These are phyloP conservation scores for Pyricularia grisea DNA, from an alignment of 2,329 filamentous ascomycete genomes.

Conservation along the genomic window DNA sequence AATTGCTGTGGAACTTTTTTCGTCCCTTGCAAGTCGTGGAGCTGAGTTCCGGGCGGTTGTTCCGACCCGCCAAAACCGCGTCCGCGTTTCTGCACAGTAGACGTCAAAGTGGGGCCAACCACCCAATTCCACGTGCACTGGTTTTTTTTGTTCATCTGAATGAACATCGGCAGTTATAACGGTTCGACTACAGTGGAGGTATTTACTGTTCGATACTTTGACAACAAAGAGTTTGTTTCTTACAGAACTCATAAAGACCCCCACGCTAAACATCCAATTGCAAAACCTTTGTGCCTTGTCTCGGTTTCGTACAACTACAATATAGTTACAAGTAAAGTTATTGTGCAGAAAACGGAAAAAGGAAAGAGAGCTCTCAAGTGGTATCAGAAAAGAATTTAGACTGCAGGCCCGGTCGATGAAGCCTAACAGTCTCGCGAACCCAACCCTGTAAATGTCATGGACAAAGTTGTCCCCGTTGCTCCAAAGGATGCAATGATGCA, in stretches of 20 bases:
- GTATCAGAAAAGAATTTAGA: neutral
- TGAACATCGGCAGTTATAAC: neutral
- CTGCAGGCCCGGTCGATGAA: neutral
- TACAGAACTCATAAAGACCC: neutral
- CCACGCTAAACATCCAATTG: neutral
- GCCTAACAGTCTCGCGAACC: neutral
- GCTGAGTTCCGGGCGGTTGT: neutral
- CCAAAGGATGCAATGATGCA: neutral
- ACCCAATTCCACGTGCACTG: neutral
- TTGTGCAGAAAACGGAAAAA: neutral
- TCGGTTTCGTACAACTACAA: neutral
- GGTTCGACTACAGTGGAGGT: neutral
- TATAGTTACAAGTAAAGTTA: neutral
- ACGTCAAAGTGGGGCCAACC: neutral
- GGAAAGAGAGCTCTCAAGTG: neutral
- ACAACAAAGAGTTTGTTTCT: neutral
- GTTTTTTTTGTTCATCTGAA: neutral
- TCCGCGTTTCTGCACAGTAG: neutral
- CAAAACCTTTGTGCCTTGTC: neutral
- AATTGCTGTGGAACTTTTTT: neutral
- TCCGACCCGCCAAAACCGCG: neutral
- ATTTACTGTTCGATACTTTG: neutral
- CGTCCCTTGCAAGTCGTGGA: neutral
- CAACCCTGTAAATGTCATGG: neutral
- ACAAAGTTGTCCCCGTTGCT: neutral